Percentiles rank a stretch among this genome's conserved stretches.
Evolutionary conservation across 768 basidiomycete species (phyloP).

Genomic region (Pleurotus cornucopiae): DNA sequence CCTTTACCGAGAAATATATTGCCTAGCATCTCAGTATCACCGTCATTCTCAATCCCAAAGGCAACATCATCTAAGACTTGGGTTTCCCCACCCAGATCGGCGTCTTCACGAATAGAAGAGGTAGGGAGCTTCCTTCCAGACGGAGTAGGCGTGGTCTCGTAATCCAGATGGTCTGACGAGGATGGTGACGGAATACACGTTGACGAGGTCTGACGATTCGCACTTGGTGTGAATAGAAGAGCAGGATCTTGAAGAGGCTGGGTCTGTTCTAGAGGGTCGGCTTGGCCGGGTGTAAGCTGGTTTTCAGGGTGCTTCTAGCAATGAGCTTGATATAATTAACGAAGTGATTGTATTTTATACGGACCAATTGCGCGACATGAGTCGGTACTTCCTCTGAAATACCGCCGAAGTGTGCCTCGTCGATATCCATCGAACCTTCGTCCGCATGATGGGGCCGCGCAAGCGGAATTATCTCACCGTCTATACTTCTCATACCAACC

Average conservation of each 20-base stretch:
- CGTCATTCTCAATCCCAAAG: slow-evolving; percentile 10
- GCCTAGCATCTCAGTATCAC: slow-evolving; percentile 50
- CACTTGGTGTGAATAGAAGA: slow-evolving; percentile 3
- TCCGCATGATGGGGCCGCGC: neutral
- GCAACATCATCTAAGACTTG: slow-evolving; percentile 12
- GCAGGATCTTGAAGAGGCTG: slow-evolving; percentile 33
- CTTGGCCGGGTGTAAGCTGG: slow-evolving; percentile 1
- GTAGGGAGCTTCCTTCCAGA: neutral
- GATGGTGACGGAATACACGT: neutral
- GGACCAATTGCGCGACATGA: slow-evolving; percentile 55
- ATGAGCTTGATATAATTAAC: neutral
- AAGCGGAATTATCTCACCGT: slow-evolving; percentile 49
- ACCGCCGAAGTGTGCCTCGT: slow-evolving; percentile 49
- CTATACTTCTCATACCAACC: slow-evolving; percentile 53
- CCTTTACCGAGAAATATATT: neutral
- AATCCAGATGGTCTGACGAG: neutral
- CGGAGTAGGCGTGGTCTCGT: neutral
- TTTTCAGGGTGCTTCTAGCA: neutral
- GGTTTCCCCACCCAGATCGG: slow-evolving; percentile 8
- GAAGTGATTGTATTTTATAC: neutral
- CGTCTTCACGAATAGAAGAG: slow-evolving; percentile 11
- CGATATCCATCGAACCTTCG: slow-evolving; percentile 21
- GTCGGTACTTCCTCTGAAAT: slow-evolving; percentile 46
- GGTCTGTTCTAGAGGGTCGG: slow-evolving; percentile 41
- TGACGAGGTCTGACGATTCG: neutral